phyloP scores from a whole-genome alignment of 2,329 filamentous ascomycete genomes.

The Sphaerulina vaccinii region DNA sequence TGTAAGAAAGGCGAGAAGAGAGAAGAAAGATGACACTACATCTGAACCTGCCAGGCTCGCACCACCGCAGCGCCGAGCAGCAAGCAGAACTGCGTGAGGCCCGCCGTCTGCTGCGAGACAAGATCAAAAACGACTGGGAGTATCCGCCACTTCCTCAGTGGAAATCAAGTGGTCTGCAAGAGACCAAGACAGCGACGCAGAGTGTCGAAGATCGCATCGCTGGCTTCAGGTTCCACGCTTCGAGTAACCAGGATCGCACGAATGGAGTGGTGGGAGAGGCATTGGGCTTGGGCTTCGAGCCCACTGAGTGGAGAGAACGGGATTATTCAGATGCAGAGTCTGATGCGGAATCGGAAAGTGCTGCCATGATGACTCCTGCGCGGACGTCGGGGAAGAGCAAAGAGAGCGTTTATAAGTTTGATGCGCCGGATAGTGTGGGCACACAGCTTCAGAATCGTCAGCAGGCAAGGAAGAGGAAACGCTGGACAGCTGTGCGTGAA shows the following conservation, averaged over 20 bases:
- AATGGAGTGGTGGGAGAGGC: conserved; percentile 8
- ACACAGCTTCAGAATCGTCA: conserved; percentile 34
- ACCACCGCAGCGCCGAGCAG: conserved; percentile 39
- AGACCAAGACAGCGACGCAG: conserved; percentile 14
- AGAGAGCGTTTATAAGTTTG: conserved; percentile 41
- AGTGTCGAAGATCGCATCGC: conserved; percentile 27
- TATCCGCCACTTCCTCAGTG: conserved; percentile 40
- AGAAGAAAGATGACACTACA: conserved; percentile 31
- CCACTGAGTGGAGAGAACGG: conserved; percentile 45
- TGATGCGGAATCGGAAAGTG: conserved; percentile 33
- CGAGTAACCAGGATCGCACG: conserved; percentile 6
- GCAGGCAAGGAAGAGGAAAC: conserved; percentile 39
- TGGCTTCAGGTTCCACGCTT: conserved; percentile 33
- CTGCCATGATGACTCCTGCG: conserved; percentile 18
- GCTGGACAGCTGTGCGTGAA: conserved; percentile 39
- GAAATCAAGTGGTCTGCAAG: conserved; percentile 20
- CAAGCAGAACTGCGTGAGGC: conserved; percentile 45
- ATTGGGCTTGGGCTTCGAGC: conserved; percentile 36
- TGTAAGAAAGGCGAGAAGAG: background rate
- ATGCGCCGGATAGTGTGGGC: conserved; percentile 47
- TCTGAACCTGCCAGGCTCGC: conserved; percentile 28
- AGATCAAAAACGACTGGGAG: conserved; percentile 48
- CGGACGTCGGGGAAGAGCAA: conserved; percentile 19
- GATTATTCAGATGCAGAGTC: conserved; percentile 40
- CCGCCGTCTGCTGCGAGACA: conserved; percentile 43